These are phyloP conservation scores for Monosporascus cannonballus DNA, from an alignment of 2,329 filamentous ascomycete species.

Conservation along the genomic window DNA sequence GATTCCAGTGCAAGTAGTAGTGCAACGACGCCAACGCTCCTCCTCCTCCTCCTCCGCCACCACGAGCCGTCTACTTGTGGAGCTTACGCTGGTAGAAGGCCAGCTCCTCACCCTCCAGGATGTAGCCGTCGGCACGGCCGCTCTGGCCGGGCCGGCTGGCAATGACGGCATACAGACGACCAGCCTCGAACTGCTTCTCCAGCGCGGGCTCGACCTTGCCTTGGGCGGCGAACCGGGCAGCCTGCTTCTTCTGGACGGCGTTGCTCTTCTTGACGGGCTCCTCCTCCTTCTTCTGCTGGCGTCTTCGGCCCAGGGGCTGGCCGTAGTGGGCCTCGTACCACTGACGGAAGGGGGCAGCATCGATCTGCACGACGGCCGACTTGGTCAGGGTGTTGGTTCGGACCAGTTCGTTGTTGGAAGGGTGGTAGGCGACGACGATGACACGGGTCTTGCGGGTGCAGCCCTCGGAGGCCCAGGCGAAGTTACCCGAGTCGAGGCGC, in stretches of 20 bases:
- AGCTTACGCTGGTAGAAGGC: constrained; percentile 99
- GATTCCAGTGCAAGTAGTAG: constrained; percentile 25
- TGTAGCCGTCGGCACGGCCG: constrained; percentile 93
- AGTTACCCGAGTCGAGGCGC: constrained; percentile 98
- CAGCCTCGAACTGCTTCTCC: constrained; percentile 99
- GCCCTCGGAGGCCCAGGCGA: constrained; percentile 98
- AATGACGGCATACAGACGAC: constrained; percentile 91
- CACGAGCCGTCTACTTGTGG: constrained; percentile 71
- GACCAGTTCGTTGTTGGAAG: constrained; percentile 99
- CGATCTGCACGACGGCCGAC: constrained; percentile 96
- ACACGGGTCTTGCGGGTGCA: constrained; percentile 98
- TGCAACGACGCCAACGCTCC: constrained; percentile 18
- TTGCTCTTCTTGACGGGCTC: constrained; percentile 90
- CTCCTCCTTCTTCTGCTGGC: constrained; percentile 74
- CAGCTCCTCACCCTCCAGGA: constrained; percentile 98
- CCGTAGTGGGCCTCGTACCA: constrained; percentile 99
- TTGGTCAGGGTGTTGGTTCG: constrained; percentile 99
- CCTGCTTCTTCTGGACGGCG: constrained; percentile 94
- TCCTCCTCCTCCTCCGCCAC: constrained; percentile 7
- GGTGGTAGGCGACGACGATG: constrained; percentile 97
- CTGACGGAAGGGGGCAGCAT: constrained; percentile 97
- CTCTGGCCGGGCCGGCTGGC: constrained; percentile 93
- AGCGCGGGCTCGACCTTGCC: constrained; percentile 92
- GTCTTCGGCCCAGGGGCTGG: constrained; percentile 77
- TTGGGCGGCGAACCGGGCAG: constrained; percentile 68